phyloP scores from a whole-genome alignment of 345 rosid species.

The Aquilaria yunnanensis region DNA sequence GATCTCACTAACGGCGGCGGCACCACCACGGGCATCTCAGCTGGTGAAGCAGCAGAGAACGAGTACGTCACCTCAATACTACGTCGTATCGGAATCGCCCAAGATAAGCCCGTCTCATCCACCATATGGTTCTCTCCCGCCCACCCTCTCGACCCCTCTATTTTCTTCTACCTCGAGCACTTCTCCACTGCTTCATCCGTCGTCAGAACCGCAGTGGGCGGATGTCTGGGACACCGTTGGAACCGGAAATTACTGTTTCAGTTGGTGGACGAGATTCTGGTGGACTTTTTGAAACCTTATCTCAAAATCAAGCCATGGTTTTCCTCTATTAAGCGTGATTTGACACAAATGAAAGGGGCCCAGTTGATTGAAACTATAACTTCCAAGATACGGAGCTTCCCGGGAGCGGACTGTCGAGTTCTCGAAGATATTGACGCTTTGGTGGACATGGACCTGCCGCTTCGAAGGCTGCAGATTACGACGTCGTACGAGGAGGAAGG shows the following conservation, averaged over 20 bases:
- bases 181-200: conserved; percentile 11
- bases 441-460: conserved; percentile 44
- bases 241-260: conserved; percentile 65
- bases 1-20: conserved; percentile 17
- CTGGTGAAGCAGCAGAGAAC: conserved; percentile 27
- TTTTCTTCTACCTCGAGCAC: conserved; percentile 54
- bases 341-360: conserved; percentile 23
- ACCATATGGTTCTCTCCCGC: conserved; percentile 58
- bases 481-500: conserved; percentile 44
- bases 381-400: conserved; percentile 30
- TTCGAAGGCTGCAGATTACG: conserved; percentile 12
- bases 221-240: conserved; percentile 35
- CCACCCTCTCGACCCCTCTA: conserved; percentile 62
- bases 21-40: conserved; percentile 14
- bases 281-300: conserved; percentile 46
- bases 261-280: conserved; percentile 57
- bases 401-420: conserved; percentile 45
- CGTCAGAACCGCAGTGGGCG: background rate
- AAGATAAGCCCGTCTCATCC: conserved; percentile 40
- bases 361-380: conserved; percentile 32
- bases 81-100: conserved; percentile 43
- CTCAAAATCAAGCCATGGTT: conserved; percentile 48
- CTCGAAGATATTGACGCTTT: conserved; percentile 65
- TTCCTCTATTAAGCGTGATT: background rate
- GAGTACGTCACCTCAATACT: conserved; percentile 60